Percentiles rank a stretch among this genome's conserved stretches.
phyloP scores from a whole-genome alignment of 169 alveolate species.

The Plasmodium malariae region DNA sequence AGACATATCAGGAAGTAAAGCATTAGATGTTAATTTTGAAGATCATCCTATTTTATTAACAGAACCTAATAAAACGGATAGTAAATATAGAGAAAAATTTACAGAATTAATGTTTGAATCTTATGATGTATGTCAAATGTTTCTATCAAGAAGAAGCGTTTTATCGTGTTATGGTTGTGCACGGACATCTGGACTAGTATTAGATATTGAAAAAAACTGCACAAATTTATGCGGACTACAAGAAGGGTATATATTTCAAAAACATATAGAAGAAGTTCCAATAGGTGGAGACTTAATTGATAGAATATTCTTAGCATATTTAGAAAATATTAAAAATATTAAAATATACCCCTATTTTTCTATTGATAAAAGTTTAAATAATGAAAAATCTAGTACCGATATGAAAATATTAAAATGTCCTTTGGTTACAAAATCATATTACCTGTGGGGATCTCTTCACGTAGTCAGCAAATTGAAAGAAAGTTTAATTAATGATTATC shows the following conservation, averaged over 20 bases:
- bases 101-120: slow-evolving; percentile 82
- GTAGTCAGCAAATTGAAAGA: slow-evolving; percentile 83
- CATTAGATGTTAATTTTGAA: slow-evolving; percentile 81
- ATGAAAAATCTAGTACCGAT: slow-evolving; percentile 13
- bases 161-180: slow-evolving; percentile 85
- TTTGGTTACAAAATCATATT: slow-evolving; percentile 79
- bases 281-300: slow-evolving; percentile 85
- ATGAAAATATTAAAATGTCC: slow-evolving; percentile 79
- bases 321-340: slow-evolving; percentile 66
- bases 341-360: slow-evolving; percentile 79
- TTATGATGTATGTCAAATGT: slow-evolving; percentile 79
- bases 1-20: slow-evolving; percentile 82
- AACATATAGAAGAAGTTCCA: slow-evolving; percentile 81
- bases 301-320: slow-evolving; percentile 78
- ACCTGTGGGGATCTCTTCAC: slow-evolving; percentile 82
- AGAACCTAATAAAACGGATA: slow-evolving; percentile 82
- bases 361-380: slow-evolving; percentile 51
- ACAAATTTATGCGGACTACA: slow-evolving; percentile 81
- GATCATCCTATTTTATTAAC: slow-evolving; percentile 83
- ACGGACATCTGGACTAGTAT: slow-evolving; percentile 81
- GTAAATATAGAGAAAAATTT: slow-evolving; percentile 78
- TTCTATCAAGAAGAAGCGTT: slow-evolving; percentile 82
- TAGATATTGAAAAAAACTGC: slow-evolving; percentile 85
- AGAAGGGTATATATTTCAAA: slow-evolving; percentile 84
- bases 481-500: slow-evolving; percentile 63